phyloP scores from a whole-genome alignment of 495 filamentous ascomycete species.

The Podospora sp. region DNA sequence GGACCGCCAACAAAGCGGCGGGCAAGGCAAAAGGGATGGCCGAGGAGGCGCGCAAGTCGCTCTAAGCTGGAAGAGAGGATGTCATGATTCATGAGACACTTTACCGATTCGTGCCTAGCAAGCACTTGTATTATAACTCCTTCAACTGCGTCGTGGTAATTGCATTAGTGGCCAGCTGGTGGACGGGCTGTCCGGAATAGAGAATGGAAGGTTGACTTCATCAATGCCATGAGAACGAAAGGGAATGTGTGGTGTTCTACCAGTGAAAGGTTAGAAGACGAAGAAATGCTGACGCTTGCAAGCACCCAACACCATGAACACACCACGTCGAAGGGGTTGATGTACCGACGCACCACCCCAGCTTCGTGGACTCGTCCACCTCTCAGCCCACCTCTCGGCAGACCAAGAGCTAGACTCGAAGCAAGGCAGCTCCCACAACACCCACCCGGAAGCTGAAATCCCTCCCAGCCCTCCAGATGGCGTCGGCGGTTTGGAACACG shows the following conservation, averaged over 20 bases:
- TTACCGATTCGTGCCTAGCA: background rate
- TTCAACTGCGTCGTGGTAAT: background rate
- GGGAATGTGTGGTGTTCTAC: background rate
- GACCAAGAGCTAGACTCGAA: constrained; percentile 16
- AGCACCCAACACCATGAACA: background rate
- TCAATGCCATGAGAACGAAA: no score
- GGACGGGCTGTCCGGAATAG: background rate
- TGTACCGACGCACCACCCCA: constrained; percentile 36
- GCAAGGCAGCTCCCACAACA: constrained; percentile 18
- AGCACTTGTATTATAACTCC: background rate
- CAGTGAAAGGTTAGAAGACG: background rate
- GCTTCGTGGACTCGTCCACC: constrained; percentile 6
- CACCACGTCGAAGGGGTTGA: background rate
- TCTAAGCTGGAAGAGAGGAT: constrained; percentile 1
- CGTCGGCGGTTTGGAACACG: constrained; percentile 14
- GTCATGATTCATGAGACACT: background rate
- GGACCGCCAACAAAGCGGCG: constrained; percentile 15
- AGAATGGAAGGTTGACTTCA: background rate
- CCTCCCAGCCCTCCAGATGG: constrained; percentile 1
- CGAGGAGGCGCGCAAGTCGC: constrained; percentile 7
- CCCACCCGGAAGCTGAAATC: constrained; percentile 10
- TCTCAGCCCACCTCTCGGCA: constrained; percentile 3
- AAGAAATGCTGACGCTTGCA: background rate
- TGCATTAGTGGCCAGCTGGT: background rate
- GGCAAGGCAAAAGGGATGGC: constrained; percentile 17